Evolutionary conservation across 129 eudicot genomes (phyloP).

Genomic region (Erigeron canadensis): DNA sequence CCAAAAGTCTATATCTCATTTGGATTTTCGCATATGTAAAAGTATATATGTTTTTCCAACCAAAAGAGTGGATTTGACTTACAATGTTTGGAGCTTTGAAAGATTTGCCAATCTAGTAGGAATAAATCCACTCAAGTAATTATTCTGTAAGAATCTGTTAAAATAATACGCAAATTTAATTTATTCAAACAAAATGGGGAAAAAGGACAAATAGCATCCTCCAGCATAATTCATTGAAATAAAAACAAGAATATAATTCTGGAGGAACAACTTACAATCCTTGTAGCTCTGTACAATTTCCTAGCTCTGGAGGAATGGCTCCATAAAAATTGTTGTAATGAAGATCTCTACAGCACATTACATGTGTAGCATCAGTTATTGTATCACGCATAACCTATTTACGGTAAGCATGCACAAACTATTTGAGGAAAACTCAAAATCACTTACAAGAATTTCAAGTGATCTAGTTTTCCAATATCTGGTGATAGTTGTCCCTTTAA

Average conservation of each 20-base stretch:
- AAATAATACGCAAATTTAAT: not conserved
- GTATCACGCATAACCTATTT: constrained; percentile 12
- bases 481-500: constrained; percentile 85
- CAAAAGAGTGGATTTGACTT: constrained; percentile 32
- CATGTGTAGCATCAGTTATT: constrained; percentile 32
- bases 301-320: constrained; percentile 83
- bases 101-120: constrained; percentile 81
- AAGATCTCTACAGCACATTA: constrained; percentile 63
- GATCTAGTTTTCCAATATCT: constrained; percentile 89
- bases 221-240: constrained; percentile 14
- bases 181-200: constrained; percentile 4
- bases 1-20: constrained; percentile 1
- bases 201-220: constrained; percentile 15
- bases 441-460: constrained; percentile 42
- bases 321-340: constrained; percentile 87
- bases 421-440: constrained; percentile 4
- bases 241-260: constrained; percentile 13
- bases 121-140: constrained; percentile 81
- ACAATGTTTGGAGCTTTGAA: constrained; percentile 67
- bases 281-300: constrained; percentile 81
- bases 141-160: constrained; percentile 87
- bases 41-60: constrained; percentile 11
- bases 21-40: not conserved
- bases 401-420: constrained; percentile 19
- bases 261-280: constrained; percentile 61